These are phyloP conservation scores for Backusella tarrabulga DNA, from an alignment of 192 early-diverging fungal species.

Conservation along the genomic window DNA sequence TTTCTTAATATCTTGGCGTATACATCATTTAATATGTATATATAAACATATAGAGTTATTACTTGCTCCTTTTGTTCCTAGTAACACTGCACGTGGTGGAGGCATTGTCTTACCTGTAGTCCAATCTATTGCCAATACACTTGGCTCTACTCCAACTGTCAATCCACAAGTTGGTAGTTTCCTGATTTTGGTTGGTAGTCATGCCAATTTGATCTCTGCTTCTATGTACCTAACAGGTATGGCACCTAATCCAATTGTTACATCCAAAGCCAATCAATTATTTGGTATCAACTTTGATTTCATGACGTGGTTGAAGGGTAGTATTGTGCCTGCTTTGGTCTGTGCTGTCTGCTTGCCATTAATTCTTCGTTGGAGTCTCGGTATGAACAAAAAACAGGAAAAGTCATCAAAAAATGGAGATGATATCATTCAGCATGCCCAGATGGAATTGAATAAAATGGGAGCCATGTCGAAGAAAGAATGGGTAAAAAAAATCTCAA, in stretches of 20 bases:
- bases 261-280: constrained; percentile 52
- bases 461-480: constrained; percentile 12
- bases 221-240: constrained; percentile 73
- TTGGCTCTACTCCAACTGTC: constrained; percentile 40
- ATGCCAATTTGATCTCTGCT: constrained; percentile 71
- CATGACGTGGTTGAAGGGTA: constrained; percentile 58
- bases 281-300: constrained; percentile 69
- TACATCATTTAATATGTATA: neutral
- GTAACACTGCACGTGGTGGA: constrained; percentile 75
- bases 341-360: constrained; percentile 11
- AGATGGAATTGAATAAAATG: constrained; percentile 12
- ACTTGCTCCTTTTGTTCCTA: constrained; percentile 68
- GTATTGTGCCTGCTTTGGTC: constrained; percentile 48
- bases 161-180: constrained; percentile 48
- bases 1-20: neutral
- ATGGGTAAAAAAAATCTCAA: neutral
- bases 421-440: constrained; percentile 17
- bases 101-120: constrained; percentile 74
- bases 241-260: constrained; percentile 68
- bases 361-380: constrained; percentile 4
- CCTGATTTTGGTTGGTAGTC: constrained; percentile 57
- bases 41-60: constrained; percentile 42
- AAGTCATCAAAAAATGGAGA: neutral
- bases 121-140: constrained; percentile 53
- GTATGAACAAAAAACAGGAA: constrained; percentile 2